phyloP scores from a whole-genome alignment of 2,329 filamentous ascomycete species.

The Elsinoe australis region DNA sequence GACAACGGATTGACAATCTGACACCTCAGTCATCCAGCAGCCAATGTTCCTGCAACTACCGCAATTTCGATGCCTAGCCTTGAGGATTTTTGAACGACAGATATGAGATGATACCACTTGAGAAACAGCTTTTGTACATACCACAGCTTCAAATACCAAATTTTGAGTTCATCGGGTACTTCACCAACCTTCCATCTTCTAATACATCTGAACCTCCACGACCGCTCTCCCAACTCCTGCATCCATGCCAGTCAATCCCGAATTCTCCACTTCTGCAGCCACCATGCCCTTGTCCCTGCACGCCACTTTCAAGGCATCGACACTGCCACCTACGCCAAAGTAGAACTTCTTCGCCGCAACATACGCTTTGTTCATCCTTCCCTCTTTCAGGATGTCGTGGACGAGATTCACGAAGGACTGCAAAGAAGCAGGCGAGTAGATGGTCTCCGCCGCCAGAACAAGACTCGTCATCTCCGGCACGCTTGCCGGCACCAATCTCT shows the following conservation, averaged over 20 bases:
- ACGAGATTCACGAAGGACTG: conserved; percentile 61
- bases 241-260: conserved; percentile 37
- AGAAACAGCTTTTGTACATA: neutral
- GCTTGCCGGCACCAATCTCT: conserved; percentile 46
- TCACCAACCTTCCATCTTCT: neutral
- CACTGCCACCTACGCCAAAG: conserved; percentile 75
- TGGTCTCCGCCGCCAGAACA: conserved; percentile 70
- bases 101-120: conserved; percentile 7
- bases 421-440: conserved; percentile 69
- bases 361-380: conserved; percentile 53
- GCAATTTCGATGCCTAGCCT: conserved; percentile 27
- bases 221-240: conserved; percentile 41
- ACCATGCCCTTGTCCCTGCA: conserved; percentile 38
- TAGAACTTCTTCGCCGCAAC: conserved; percentile 73
- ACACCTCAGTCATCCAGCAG: conserved; percentile 29
- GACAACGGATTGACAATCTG: conserved; percentile 32
- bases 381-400: conserved; percentile 47
- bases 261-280: conserved; percentile 43
- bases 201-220: conserved; percentile 36
- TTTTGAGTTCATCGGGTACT: too few relatives aligned
- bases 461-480: conserved; percentile 39
- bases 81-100: neutral
- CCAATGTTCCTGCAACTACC: conserved; percentile 43
- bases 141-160: too few relatives aligned
- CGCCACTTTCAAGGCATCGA: conserved; percentile 60